A percentile compares a stretch with the other conserved stretches of the same genome.
phyloP scores from a whole-genome alignment of 345 rosid species.

The Kandelia obovata region DNA sequence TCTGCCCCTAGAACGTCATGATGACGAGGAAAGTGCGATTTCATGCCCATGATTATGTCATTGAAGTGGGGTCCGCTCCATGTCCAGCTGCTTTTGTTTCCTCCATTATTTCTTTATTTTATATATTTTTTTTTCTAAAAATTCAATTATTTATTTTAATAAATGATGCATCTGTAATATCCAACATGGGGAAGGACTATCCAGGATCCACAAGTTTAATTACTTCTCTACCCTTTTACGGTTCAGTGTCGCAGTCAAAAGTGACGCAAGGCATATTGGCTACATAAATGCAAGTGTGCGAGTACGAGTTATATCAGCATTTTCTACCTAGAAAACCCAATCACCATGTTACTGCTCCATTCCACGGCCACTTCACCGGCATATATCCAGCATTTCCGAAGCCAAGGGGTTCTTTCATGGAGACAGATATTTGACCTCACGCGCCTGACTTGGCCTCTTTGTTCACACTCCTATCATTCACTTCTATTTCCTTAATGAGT shows the following conservation, averaged over 20 bases:
- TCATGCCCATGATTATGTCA: constrained; percentile 33
- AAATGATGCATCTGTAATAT: no score
- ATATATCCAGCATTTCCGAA: constrained; percentile 20
- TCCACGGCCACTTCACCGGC: constrained; percentile 25
- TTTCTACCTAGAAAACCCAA: neutral
- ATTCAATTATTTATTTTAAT: no score
- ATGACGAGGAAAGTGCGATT: constrained; percentile 35
- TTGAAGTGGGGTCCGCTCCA: constrained; percentile 9
- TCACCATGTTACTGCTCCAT: neutral
- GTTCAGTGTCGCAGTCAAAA: constrained; percentile 28
- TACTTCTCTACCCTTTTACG: constrained; percentile 6
- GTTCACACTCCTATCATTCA: constrained; percentile 1
- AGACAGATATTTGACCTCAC: neutral
- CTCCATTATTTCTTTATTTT: neutral
- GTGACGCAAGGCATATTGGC: constrained; percentile 16
- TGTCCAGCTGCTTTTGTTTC: constrained; percentile 4
- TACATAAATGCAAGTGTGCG: no score
- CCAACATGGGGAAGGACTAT: no score
- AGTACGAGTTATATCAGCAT: no score
- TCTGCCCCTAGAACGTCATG: constrained; percentile 25
- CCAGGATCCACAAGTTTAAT: neutral
- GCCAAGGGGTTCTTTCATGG: neutral
- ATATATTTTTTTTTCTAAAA: neutral
- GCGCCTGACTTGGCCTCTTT: neutral
- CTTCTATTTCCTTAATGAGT: neutral